A percentile compares a stretch with the other conserved stretches of the same genome.
Conservation (phyloP, 352 stramenopile genomes). For the Globisporangium irregulare region DNA sequence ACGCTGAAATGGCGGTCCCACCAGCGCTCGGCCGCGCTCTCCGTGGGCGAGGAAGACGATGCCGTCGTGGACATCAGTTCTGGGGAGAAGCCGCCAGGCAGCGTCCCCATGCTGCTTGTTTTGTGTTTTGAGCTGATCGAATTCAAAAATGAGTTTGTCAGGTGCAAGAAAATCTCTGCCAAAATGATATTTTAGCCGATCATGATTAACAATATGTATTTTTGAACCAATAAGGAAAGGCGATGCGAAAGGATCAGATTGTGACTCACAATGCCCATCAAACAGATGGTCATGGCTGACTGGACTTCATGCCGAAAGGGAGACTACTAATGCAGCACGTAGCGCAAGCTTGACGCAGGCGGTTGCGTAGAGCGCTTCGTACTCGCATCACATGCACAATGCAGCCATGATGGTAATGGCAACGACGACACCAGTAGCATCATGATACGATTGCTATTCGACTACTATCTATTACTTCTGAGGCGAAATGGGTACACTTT, state of each 20-base stretch:
- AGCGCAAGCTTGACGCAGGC: too few relatives aligned
- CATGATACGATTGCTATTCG: not conserved
- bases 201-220: not conserved
- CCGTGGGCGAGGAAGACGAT: not conserved
- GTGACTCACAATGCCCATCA: not conserved
- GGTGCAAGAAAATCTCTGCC: not conserved
- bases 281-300: not conserved
- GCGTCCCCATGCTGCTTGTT: not conserved
- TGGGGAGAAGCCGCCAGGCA: not conserved
- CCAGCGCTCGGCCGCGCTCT: conserved; percentile 25
- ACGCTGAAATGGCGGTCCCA: conserved; percentile 27
- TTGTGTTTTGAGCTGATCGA: not conserved
- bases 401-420: not conserved
- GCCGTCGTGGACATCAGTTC: not conserved
- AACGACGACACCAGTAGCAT: not conserved
- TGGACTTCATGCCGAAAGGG: not conserved
- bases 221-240: not conserved
- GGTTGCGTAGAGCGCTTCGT: not conserved
- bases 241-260: not conserved
- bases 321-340: not conserved
- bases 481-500: conserved; percentile 12
- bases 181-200: not conserved
- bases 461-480: not conserved
- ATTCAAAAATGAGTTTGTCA: not conserved
- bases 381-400: not conserved